Conservation (phyloP, 371 early-diverging fungal genomes). For the Mucor ambiguus region DNA sequence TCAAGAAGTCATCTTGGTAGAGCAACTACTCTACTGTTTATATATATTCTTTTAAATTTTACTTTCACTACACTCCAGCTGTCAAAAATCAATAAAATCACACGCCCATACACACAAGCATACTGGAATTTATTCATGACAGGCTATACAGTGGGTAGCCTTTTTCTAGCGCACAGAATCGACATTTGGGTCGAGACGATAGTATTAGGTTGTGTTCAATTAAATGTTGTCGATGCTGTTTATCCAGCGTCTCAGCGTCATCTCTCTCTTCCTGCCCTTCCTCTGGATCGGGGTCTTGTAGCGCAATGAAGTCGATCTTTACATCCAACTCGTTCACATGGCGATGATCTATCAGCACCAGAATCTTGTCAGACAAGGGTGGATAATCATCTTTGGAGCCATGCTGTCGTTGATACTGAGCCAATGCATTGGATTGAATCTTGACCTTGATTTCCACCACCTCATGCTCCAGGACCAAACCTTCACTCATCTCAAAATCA, state of each 20-base stretch:
- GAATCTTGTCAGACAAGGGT: conserved; percentile 9
- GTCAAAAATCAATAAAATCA: conserved; percentile 3
- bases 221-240: background rate
- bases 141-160: conserved; percentile 18
- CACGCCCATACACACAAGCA: background rate
- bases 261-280: background rate
- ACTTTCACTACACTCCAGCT: background rate
- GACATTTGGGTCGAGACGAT: conserved; percentile 20
- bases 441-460: conserved; percentile 9
- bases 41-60: background rate
- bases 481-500: conserved; percentile 16
- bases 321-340: conserved; percentile 6
- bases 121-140: background rate
- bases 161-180: conserved; percentile 22
- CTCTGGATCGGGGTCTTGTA: background rate
- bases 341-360: conserved; percentile 17
- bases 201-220: background rate
- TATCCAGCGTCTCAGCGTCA: background rate
- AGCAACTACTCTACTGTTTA: background rate
- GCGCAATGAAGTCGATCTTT: conserved; percentile 3
- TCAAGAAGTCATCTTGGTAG: conserved; percentile 85
- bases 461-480: conserved; percentile 14
- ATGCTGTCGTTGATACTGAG: conserved; percentile 10
- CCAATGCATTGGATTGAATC: conserved; percentile 2
- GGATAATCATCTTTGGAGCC: background rate